Conservation (phyloP, 805 yeast genomes). For the Ogataea siamensis region DNA sequence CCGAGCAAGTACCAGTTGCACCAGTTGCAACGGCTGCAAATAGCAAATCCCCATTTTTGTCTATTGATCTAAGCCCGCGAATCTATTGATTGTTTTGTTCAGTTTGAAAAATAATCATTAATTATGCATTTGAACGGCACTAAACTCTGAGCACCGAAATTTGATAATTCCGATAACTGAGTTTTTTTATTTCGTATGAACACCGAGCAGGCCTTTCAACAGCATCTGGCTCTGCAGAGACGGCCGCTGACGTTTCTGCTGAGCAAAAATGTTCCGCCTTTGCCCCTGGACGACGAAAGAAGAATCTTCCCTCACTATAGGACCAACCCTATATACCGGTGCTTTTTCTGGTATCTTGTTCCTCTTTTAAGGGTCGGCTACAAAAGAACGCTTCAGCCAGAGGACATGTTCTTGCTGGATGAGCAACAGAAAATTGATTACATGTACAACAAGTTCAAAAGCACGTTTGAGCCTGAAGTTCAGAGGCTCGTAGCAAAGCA, state of each 20-base stretch:
- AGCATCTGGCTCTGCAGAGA: conserved; percentile 34
- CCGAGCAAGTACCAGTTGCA: too few species aligned
- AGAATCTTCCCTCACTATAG: conserved; percentile 45
- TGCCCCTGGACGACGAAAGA: conserved; percentile 53
- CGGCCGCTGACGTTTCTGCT: conserved; percentile 52
- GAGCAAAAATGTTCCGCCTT: conserved; percentile 47
- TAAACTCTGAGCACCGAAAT: background rate
- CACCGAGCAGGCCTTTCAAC: conserved; percentile 6
- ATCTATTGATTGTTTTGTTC: background rate
- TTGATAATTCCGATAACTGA: background rate
- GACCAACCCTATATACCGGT: conserved; percentile 40
- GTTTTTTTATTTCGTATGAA: background rate
- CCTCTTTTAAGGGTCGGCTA: conserved; percentile 68
- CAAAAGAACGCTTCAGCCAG: conserved; percentile 64
- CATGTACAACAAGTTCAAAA: conserved; percentile 39
- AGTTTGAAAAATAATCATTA: background rate
- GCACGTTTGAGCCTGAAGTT: conserved; percentile 33
- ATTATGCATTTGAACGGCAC: background rate
- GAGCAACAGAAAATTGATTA: conserved; percentile 41
- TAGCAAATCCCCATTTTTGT: background rate
- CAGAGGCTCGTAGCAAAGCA: conserved; percentile 32
- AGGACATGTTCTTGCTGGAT: conserved; percentile 54
- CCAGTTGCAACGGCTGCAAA: too few species aligned
- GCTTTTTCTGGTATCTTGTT: conserved; percentile 65
- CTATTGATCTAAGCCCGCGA: background rate